Base-by-base conservation (phyloP, 163 green algal species). In the Chlorella variabilis region DNA sequence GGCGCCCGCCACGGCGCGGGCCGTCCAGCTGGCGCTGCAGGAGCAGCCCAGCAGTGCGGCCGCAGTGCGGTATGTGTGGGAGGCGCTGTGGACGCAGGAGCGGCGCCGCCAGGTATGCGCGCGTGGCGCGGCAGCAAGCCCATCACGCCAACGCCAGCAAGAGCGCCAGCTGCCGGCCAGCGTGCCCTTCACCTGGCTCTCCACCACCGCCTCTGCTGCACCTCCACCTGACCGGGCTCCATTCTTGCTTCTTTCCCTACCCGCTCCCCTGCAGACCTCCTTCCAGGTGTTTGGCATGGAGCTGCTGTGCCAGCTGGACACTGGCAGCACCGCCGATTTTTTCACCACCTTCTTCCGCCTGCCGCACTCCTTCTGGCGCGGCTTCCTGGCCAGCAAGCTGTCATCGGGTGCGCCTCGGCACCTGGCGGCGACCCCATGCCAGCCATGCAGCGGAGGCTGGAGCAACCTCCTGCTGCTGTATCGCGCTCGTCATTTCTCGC, bases 241-340 rank as follows among this genome's bases (percentile, higher is more conserved):
- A n/a, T n/a, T n/a, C n/a, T n/a, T n/a, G n/a, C n/a, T n/a, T n/a
- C n/a, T n/a, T n/a, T n/a, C n/a, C n/a, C n/a, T n/a, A n/a, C n/a
- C n/a, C n/a, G n/a, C n/a, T n/a, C n/a, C n/a, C n/a, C 7, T 59
- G 56, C 92, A 98, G 90, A 92, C 94, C 20, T 88, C 93, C 0
- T 99, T 99, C 89, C 94, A 99, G 69, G 88, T 98, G 31, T 99
- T 99, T 91, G 97, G 97, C 78, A 98, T 99, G 93, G 96, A 99
- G 92, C 92, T 99, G 42, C 86, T 99, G 36, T 92, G 93, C 27
- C 88, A 87, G 67, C 89, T 99, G n/a, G 93, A 98, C 87, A 82
- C 98, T n/a, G 13, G 68, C 0, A 76, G 82, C 62, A 98, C 95
- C 77, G 94, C 95, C 84, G 87, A 93, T 62, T 99, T 99, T 88